Base-by-base conservation (phyloP, 2,329 filamentous ascomycete species). In the Beauveria rudraprayagi region DNA sequence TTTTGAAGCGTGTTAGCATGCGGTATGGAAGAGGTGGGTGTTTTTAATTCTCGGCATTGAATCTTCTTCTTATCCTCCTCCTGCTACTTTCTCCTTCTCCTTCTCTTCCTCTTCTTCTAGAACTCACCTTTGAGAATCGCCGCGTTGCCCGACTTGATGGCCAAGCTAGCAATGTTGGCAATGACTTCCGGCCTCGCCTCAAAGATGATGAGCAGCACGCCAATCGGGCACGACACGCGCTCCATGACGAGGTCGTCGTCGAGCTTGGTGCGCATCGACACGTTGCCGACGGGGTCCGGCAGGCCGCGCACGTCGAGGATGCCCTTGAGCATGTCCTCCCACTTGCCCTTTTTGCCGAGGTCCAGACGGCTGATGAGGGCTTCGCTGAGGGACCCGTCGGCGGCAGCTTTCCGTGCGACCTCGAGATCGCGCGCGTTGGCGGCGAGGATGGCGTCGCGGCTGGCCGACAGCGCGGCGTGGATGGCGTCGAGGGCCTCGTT, bases 131-230 rank as follows among this genome's bases (percentile, higher is more conserved):
- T 99, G 63, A 99, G 80, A 69, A 99, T 97, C 56, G 92, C 94
- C 41, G 94, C 90, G 74, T 99, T 99, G 69, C 92, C 94, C 14
- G 93, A 97, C 74, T 99, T 99, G 75, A 99, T 90, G 43, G 94
- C 92, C 26, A 99, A 81, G 4, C 92, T 91, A 64, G 94, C 92
- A 70, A 99, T 97, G 75, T 99, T 99, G 71, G 93, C 94, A 70
- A 99, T 97, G 66, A 99, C 94, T 76, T 99, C 94, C 7, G 94
- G 94, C 8, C 94, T 89, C 41, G 94, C 94, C 77, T 99, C 94
- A 71, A 99, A 99, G 70, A 99, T 97, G 76, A 99, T 94, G 66
- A 99, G 83, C 47, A 99, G 84, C n/a, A 97, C 92, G 63, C 94
- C 94, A 67, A 99, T 97, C 6, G 94, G 94, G 72, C 91, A 96